Base-by-base conservation (phyloP, 2,329 filamentous ascomycete genomes). In the Penicillium sp. region DNA sequence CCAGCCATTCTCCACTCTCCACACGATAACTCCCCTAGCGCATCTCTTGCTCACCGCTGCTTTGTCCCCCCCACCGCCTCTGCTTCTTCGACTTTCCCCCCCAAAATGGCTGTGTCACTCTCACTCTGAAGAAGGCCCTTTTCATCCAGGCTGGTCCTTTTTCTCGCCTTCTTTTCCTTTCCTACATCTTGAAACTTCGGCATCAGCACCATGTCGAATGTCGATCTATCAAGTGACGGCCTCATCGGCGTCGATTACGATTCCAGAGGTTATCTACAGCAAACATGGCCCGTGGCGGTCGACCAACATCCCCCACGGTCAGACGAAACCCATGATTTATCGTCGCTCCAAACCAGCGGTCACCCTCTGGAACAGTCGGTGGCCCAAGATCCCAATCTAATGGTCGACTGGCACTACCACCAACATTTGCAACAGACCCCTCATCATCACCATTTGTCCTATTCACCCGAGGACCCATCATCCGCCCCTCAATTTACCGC, bases 401-500 rank as follows among this genome's bases (percentile, higher is more conserved):
- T 80, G 69, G 69, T 76, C 48, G 77, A 78, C 62, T 80, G 78
- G 78, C 75, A 78, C 60, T 77, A 76, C 57, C 48, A 50, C 16
- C 75, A 79, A 59, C 73, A 75, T 27, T 63, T 76, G 57, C 74
- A 75, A 62, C 66, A 68, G 29, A 60, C 60, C 58, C 67, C 71
- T 59, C 65, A 71, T 29, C 62, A 68, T 57, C 72, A 77, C 54
- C 72, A 77, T 62, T 67, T 75, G 53, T 71, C 73, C 47, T 77
- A 77, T 65, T 65, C 71, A 33, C 62, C 74, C 44, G 85, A 84
- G 67, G 85, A 88, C 61, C 78, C 81, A 39, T 77, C 83, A 5
- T 74, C 88, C 66, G 81, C 72, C 51, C 69, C 74, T 69, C 85
- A 83, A 69, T 79, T 82, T 58, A 82, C 78, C 55, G 75, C 83